Percentiles rank a stretch among this genome's conserved stretches.
Conservation (phyloP, 305 asterid genomes). For the Striga hermonthica region DNA sequence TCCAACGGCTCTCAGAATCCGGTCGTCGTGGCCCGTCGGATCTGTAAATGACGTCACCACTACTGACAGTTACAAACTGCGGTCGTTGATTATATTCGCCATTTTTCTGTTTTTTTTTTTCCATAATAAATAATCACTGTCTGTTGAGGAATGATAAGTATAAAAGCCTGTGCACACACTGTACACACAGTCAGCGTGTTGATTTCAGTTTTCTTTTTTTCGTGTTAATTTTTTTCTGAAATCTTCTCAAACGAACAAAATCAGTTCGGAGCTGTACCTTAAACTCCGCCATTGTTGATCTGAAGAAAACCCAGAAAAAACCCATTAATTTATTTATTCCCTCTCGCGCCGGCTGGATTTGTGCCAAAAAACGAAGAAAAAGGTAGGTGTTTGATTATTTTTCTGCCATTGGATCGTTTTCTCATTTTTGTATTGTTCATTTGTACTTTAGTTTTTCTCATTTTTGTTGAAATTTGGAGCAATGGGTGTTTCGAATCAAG, state of each 20-base stretch:
- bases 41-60: constrained; percentile 29
- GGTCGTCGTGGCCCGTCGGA: constrained; percentile 27
- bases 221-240: background rate
- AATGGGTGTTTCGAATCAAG: constrained; percentile 22
- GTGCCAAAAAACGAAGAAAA: background rate
- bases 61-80: constrained; percentile 27
- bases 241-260: constrained; percentile 19
- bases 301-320: background rate
- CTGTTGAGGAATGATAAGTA: too few species aligned
- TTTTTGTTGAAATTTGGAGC: background rate
- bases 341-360: background rate
- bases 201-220: background rate
- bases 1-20: constrained; percentile 24
- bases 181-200: constrained; percentile 27
- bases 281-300: constrained; percentile 14
- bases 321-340: constrained; percentile 1
- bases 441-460: background rate
- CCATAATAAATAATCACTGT: too few species aligned
- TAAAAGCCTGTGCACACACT: constrained; percentile 21
- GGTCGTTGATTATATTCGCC: constrained; percentile 28
- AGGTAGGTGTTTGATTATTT: constrained; percentile 16
- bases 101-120: constrained; percentile 25
- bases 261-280: background rate
- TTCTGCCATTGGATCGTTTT: constrained; percentile 9
- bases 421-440: background rate